phyloP scores from a whole-genome alignment of 768 basidiomycete species.

The Kondoa subrosea region DNA sequence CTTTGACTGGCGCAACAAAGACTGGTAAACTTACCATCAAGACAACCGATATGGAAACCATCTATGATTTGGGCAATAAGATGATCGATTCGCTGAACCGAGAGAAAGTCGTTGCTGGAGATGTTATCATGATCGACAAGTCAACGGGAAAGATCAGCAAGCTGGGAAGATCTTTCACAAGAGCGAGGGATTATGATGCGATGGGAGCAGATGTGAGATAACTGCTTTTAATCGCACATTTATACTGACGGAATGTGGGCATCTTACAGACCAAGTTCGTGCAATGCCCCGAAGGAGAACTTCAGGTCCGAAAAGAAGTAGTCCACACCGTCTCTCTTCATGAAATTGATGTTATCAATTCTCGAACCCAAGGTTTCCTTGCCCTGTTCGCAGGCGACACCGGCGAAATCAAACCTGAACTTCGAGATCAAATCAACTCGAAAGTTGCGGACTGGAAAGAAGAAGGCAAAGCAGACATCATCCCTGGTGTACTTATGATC shows the following conservation, averaged over 20 bases:
- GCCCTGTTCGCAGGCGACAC: conserved; percentile 84
- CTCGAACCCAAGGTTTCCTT: conserved; percentile 92
- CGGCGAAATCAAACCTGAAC: conserved; percentile 93
- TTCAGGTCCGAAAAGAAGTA: conserved; percentile 93
- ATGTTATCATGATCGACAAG: conserved; percentile 93
- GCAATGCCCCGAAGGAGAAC: conserved; percentile 92
- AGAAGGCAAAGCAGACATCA: conserved; percentile 94
- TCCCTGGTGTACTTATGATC: conserved; percentile 89
- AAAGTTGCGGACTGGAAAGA: conserved; percentile 97
- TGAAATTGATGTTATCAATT: conserved; percentile 99
- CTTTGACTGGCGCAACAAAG: conserved; percentile 91
- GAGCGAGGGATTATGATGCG: conserved; percentile 93
- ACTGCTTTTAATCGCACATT: neutral
- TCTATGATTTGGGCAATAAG: conserved; percentile 94
- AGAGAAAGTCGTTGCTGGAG: conserved; percentile 84
- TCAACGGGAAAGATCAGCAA: conserved; percentile 92
- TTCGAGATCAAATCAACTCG: conserved; percentile 87
- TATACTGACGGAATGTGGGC: neutral
- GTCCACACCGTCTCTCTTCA: conserved; percentile 94
- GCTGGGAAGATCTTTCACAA: conserved; percentile 87
- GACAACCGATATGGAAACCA: conserved; percentile 98
- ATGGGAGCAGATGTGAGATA: conserved; percentile 87
- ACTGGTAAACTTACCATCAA: conserved; percentile 95
- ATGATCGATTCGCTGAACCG: conserved; percentile 97
- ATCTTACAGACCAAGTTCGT: conserved; percentile 76